Conservation (phyloP, 352 stramenopile species). For the Globisporangium recalcitrans region DNA sequence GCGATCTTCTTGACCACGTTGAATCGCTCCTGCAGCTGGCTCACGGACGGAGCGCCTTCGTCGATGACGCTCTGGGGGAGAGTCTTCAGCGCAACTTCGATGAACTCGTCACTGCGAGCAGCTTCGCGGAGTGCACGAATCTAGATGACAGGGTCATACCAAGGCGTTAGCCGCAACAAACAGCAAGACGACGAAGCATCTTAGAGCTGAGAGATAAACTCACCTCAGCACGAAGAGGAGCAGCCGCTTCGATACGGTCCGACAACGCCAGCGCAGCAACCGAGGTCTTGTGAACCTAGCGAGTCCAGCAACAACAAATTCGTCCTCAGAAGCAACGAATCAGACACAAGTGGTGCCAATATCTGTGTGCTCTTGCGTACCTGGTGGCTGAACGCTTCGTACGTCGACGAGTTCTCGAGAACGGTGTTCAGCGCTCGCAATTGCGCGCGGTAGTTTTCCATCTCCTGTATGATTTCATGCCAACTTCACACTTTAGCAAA, state of each 20-base stretch:
- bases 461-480: constrained; percentile 21
- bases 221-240: constrained; percentile 60
- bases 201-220: background rate
- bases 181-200: background rate
- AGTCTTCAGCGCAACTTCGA: constrained; percentile 60
- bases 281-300: constrained; percentile 66
- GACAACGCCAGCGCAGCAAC: constrained; percentile 72
- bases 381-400: constrained; percentile 82
- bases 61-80: constrained; percentile 56
- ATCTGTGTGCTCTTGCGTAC: background rate
- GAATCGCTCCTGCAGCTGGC: constrained; percentile 80
- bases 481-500: background rate
- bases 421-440: constrained; percentile 61
- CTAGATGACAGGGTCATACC: constrained; percentile 7
- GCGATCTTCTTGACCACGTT: constrained; percentile 71
- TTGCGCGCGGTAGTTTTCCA: constrained; percentile 64
- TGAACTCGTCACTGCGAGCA: constrained; percentile 68
- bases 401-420: constrained; percentile 69
- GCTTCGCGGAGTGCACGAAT: constrained; percentile 65
- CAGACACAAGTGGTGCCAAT: background rate
- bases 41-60: constrained; percentile 63
- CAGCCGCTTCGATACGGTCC: constrained; percentile 73
- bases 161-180: background rate
- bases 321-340: background rate
- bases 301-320: background rate